Percentiles rank a stretch among this genome's conserved stretches.
These are phyloP conservation scores for Cinnamomum micranthum DNA, from an alignment of 164 flowering plant species.

Conservation along the genomic window DNA sequence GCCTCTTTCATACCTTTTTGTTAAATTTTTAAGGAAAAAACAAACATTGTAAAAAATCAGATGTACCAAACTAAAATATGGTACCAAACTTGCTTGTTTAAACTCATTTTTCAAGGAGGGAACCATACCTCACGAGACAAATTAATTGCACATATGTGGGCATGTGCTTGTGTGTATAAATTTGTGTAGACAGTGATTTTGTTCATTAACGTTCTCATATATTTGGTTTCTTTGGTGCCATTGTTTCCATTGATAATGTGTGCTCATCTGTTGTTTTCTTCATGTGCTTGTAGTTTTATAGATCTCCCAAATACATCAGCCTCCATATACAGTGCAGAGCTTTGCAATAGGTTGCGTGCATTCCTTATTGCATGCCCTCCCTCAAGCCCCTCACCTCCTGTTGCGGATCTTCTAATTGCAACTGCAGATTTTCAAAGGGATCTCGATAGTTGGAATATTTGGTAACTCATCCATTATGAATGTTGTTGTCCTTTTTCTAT, in stretches of 20 bases:
- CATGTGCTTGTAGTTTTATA: slow-evolving; percentile 57
- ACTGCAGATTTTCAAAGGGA: slow-evolving; percentile 85
- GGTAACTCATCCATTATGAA: slow-evolving; percentile 31
- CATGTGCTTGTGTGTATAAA: too few species aligned
- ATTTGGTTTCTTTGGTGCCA: neutral
- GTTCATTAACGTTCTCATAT: neutral
- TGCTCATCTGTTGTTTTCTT: slow-evolving; percentile 1
- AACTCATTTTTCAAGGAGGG: too few species aligned
- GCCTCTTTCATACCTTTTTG: too few species aligned
- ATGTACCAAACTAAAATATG: too few species aligned
- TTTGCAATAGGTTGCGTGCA: slow-evolving; percentile 67
- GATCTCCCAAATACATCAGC: slow-evolving; percentile 87
- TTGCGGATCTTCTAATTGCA: slow-evolving; percentile 83
- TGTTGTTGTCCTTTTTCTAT: neutral
- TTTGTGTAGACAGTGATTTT: too few species aligned
- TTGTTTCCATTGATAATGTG: neutral
- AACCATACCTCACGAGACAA: too few species aligned
- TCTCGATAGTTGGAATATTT: slow-evolving; percentile 70
- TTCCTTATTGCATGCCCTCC: slow-evolving; percentile 94
- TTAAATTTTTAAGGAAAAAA: too few species aligned
- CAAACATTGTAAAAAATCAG: too few species aligned
- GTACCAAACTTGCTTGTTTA: too few species aligned
- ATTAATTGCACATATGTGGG: too few species aligned
- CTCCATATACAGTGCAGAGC: slow-evolving; percentile 85
- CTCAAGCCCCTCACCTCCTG: slow-evolving; percentile 73